Evolutionary conservation across 768 basidiomycete species (phyloP).

Genomic region (Leccinum subgranulosum): DNA sequence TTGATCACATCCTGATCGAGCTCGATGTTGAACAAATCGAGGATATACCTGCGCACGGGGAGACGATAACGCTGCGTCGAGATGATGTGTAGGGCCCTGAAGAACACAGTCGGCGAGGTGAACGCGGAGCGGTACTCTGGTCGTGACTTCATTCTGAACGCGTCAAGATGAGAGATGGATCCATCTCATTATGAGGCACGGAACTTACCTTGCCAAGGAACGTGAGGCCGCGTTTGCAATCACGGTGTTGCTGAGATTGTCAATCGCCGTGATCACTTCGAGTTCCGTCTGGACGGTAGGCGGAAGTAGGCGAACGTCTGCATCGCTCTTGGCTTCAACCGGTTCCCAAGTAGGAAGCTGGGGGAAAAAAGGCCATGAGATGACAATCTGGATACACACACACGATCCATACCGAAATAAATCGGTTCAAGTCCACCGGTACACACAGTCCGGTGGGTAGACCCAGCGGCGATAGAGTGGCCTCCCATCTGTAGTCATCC

Average conservation of each 20-base stretch:
- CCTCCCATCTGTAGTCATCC: slow-evolving; percentile 91
- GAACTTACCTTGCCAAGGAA: slow-evolving; percentile 74
- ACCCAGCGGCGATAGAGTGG: slow-evolving; percentile 82
- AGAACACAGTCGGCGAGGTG: slow-evolving; percentile 73
- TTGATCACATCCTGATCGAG: slow-evolving; percentile 61
- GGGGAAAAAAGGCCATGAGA: slow-evolving; percentile 4
- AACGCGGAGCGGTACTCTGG: slow-evolving; percentile 76
- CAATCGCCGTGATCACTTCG: slow-evolving; percentile 85
- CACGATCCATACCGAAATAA: slow-evolving; percentile 63
- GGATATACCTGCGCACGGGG: slow-evolving; percentile 87
- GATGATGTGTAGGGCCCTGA: slow-evolving; percentile 82
- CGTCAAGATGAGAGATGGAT: not conserved
- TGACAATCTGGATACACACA: not conserved
- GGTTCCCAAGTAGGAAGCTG: slow-evolving; percentile 73
- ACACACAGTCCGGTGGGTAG: slow-evolving; percentile 88
- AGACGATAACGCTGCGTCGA: slow-evolving; percentile 88
- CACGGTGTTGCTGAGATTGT: slow-evolving; percentile 93
- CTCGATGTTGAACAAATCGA: slow-evolving; percentile 89
- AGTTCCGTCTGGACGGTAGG: slow-evolving; percentile 69
- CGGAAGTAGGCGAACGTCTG: slow-evolving; percentile 53
- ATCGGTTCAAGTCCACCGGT: slow-evolving; percentile 77
- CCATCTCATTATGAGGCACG: not conserved
- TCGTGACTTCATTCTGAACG: slow-evolving; percentile 67
- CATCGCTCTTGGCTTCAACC: slow-evolving; percentile 28
- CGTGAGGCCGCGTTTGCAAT: slow-evolving; percentile 94